Conservation (phyloP, 768 basidiomycete genomes). For the Mycena chlorophos region DNA sequence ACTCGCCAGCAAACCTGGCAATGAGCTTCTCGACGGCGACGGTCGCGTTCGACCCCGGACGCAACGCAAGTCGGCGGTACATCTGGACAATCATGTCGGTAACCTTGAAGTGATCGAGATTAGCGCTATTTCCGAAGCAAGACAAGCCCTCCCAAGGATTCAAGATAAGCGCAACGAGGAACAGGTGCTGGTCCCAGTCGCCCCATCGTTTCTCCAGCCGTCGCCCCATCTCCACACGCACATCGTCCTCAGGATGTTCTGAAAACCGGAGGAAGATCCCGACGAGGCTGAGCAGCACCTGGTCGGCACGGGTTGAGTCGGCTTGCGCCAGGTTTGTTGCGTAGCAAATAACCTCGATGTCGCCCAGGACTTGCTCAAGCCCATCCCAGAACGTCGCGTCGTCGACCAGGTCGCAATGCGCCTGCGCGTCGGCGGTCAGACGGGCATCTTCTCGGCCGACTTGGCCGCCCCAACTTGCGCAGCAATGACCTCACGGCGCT, state of each 20-base stretch:
- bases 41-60: neutral
- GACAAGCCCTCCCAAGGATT: constrained; percentile 31
- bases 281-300: constrained; percentile 30
- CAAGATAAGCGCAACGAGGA: constrained; percentile 27
- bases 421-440: neutral
- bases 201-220: constrained; percentile 31
- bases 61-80: constrained; percentile 13
- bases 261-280: constrained; percentile 30
- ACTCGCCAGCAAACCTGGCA: neutral
- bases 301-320: constrained; percentile 24
- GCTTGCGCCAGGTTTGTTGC: constrained; percentile 7
- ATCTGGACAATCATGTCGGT: constrained; percentile 24
- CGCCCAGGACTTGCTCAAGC: neutral
- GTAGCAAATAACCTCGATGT: constrained; percentile 12
- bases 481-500: constrained; percentile 1
- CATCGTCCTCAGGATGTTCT: constrained; percentile 22
- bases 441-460: constrained; percentile 1
- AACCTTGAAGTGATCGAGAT: constrained; percentile 24
- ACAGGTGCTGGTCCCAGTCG: constrained; percentile 30
- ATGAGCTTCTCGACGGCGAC: neutral
- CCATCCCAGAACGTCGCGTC: constrained; percentile 6
- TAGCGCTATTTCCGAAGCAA: constrained; percentile 29
- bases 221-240: constrained; percentile 25
- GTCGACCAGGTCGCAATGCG: neutral
- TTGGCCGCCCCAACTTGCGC: constrained; percentile 13